Evolutionary conservation across 306 rosid species (phyloP).

Genomic region (Begonia peltatifolia): DNA sequence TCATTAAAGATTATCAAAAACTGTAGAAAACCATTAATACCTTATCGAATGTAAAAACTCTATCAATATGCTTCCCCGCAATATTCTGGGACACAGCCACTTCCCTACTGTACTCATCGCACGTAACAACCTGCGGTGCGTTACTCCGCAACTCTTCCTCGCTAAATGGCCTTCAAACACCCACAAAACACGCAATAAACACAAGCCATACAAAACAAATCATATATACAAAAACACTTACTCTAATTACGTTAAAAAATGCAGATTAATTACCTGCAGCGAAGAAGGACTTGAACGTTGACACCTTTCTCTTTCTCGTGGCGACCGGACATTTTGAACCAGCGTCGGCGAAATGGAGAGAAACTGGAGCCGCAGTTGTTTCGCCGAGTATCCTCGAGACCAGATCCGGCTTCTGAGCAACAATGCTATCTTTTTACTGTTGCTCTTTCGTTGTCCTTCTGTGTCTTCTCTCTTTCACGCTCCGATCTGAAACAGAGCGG

Average conservation of each 20-base stretch:
- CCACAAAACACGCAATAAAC: not conserved
- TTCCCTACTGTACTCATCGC: slow-evolving; percentile 66
- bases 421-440: not conserved
- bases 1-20: too few relatives aligned
- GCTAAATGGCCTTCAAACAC: slow-evolving; percentile 51
- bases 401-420: slow-evolving; percentile 20
- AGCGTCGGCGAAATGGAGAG: slow-evolving; percentile 1
- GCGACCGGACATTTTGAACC: slow-evolving; percentile 53
- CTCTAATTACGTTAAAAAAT: not conserved
- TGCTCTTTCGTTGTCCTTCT: slow-evolving; percentile 6
- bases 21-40: slow-evolving; percentile 11
- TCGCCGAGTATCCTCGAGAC: not conserved
- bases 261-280: slow-evolving; percentile 75
- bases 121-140: slow-evolving; percentile 78
- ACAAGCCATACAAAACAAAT: not conserved
- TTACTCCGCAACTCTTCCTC: slow-evolving; percentile 82
- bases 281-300: slow-evolving; percentile 90
- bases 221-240: not conserved
- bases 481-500: slow-evolving; percentile 25
- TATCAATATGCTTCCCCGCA: slow-evolving; percentile 79
- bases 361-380: too few relatives aligned
- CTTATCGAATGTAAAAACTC: slow-evolving; percentile 89
- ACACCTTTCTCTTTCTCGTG: slow-evolving; percentile 91
- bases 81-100: slow-evolving; percentile 81
- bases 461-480: slow-evolving; percentile 4